Conservation (phyloP, 2,329 filamentous ascomycete genomes). For the Whalleya microplaca region DNA sequence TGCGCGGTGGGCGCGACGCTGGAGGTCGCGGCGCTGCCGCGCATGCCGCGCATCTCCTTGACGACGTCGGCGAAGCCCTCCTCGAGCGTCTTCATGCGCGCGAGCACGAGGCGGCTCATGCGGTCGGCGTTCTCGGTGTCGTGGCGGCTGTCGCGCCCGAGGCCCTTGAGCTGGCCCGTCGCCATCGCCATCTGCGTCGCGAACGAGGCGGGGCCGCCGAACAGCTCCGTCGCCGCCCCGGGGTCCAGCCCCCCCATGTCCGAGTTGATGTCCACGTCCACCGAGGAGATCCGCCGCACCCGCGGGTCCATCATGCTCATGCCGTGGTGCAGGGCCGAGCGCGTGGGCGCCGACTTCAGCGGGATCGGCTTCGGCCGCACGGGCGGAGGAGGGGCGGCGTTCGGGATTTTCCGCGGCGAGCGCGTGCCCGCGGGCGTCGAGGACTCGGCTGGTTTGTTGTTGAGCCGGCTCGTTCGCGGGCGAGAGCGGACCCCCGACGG, state of each 20-base stretch:
- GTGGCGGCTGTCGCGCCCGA: conserved; percentile 39
- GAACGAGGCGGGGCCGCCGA: conserved; percentile 71
- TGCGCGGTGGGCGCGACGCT: conserved; percentile 52
- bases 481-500: conserved; percentile 37
- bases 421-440: conserved; percentile 43
- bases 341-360: conserved; percentile 60
- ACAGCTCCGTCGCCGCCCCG: conserved; percentile 63
- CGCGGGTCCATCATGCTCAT: conserved; percentile 55
- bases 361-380: conserved; percentile 61
- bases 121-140: conserved; percentile 62
- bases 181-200: conserved; percentile 80
- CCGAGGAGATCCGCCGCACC: conserved; percentile 58
- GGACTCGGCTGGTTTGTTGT: conserved; percentile 40
- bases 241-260: conserved; percentile 72
- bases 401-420: conserved; percentile 52
- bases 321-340: conserved; percentile 59
- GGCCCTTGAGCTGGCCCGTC: conserved; percentile 60
- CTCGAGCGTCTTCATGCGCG: conserved; percentile 90
- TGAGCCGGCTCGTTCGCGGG: conserved; percentile 44
- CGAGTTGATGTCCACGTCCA: conserved; percentile 75
- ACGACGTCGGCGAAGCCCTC: conserved; percentile 89
- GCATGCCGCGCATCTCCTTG: conserved; percentile 73
- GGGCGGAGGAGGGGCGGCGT: conserved; percentile 47
- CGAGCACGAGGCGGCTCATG: conserved; percentile 80
- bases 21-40: conserved; percentile 47